phyloP scores from a whole-genome alignment of 2,329 filamentous ascomycete species.

The Cadophora sp. region DNA sequence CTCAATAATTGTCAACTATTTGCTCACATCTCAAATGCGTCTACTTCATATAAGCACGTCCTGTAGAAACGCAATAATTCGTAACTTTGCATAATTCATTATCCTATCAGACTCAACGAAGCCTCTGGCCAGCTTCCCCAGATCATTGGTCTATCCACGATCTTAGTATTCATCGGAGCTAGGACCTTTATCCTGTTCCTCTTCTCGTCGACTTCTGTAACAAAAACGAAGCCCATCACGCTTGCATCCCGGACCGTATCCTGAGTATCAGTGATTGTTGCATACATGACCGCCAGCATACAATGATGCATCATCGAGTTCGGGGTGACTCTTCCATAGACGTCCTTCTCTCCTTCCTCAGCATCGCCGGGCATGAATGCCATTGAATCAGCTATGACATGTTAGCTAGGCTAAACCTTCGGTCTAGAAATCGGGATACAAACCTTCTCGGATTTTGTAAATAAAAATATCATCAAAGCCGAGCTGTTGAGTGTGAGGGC shows the following conservation, averaged over 20 bases:
- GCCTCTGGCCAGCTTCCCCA: slow-evolving; percentile 89
- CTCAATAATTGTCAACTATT: not conserved
- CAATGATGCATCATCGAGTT: slow-evolving; percentile 77
- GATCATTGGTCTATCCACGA: slow-evolving; percentile 81
- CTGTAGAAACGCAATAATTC: not conserved
- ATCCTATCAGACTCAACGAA: slow-evolving; percentile 57
- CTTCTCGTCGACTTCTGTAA: slow-evolving; percentile 88
- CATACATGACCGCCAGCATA: slow-evolving; percentile 85
- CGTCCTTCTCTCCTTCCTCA: slow-evolving; percentile 43
- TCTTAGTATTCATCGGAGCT: slow-evolving; percentile 80
- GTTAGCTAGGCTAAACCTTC: slow-evolving; percentile 29
- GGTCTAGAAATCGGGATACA: slow-evolving; percentile 31
- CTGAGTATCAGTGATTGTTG: slow-evolving; percentile 70
- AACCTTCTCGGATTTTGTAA: slow-evolving; percentile 71
- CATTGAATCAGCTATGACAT: slow-evolving; percentile 37
- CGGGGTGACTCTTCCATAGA: slow-evolving; percentile 70
- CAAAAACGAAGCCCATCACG: slow-evolving; percentile 92
- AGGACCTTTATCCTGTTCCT: slow-evolving; percentile 82
- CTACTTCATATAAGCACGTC: not conserved
- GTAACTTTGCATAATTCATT: slow-evolving; percentile 29
- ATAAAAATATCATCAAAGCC: slow-evolving; percentile 78
- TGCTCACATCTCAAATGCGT: not conserved
- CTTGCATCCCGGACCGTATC: slow-evolving; percentile 79
- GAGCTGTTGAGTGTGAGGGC: slow-evolving; percentile 85
- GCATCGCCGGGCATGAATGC: slow-evolving; percentile 46